Percentiles rank a stretch among this genome's conserved stretches.
These are phyloP conservation scores for Microsporum ferrugineum DNA, from an alignment of 2,329 filamentous ascomycete genomes.

Conservation along the genomic window DNA sequence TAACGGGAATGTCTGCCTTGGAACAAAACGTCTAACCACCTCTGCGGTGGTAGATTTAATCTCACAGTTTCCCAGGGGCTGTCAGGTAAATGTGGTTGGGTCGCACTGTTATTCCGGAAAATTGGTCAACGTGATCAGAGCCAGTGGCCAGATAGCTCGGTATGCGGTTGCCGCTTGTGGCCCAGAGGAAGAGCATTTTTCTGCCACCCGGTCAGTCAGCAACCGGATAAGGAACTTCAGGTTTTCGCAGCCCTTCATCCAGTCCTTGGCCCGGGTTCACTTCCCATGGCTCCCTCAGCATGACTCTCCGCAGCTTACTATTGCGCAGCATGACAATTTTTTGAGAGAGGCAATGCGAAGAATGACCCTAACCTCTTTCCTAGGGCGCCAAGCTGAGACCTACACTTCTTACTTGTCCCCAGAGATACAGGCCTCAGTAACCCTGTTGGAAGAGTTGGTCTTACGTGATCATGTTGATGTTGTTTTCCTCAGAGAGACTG, in stretches of 20 bases:
- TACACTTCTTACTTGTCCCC: not conserved
- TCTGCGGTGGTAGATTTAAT: not conserved
- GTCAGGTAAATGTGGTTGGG: not conserved
- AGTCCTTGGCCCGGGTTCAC: not conserved
- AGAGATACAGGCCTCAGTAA: not conserved
- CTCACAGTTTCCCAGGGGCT: not conserved
- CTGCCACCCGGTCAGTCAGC: not conserved
- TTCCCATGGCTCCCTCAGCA: not conserved
- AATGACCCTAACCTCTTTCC: not conserved
- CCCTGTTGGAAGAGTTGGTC: not conserved
- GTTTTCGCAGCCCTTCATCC: not conserved
- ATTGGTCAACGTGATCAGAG: not conserved
- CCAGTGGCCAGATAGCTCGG: not conserved
- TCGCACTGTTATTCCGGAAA: not conserved
- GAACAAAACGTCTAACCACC: not conserved
- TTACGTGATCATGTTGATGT: slow-evolving; percentile 1
- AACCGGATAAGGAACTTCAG: not conserved
- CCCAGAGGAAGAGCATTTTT: not conserved
- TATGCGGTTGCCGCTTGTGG: not conserved
- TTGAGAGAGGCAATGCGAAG: not conserved
- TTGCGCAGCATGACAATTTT: not conserved
- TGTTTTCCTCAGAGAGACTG: not conserved
- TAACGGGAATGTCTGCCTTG: not conserved
- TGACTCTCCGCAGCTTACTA: not conserved
- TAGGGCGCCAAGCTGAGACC: not conserved